Evolutionary conservation across 1,139 yeast species (phyloP).

Genomic region (Keqinozyma sinolaborantium): DNA sequence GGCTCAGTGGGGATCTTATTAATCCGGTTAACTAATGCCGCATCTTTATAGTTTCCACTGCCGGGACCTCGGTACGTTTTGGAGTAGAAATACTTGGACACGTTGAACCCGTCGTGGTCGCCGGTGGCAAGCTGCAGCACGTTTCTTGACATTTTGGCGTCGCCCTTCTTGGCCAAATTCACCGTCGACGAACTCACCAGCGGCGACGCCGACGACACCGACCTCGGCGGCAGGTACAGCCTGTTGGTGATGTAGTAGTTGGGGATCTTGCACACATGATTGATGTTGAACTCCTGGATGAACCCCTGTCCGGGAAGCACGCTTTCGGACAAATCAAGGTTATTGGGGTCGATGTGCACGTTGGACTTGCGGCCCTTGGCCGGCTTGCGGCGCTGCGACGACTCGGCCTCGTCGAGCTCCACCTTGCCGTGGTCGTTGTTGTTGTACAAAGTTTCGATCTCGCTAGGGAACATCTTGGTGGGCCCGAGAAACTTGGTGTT

Average conservation of each 20-base stretch:
- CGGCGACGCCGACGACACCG: constrained; percentile 1
- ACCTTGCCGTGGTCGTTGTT: constrained; percentile 26
- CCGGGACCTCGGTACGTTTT: constrained; percentile 46
- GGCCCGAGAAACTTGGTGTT: constrained; percentile 16
- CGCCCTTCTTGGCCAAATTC: constrained; percentile 8
- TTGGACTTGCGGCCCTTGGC: constrained; percentile 29
- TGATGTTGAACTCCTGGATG: constrained; percentile 41
- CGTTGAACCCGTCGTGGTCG: constrained; percentile 30
- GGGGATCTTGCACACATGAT: constrained; percentile 41
- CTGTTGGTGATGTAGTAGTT: constrained; percentile 37
- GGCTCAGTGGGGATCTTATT: constrained; percentile 20
- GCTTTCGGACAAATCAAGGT: constrained; percentile 36
- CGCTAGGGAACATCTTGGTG: constrained; percentile 28
- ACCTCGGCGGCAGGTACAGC: constrained; percentile 12
- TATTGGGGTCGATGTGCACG: constrained; percentile 36
- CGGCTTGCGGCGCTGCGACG: constrained; percentile 18
- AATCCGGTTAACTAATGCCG: constrained; percentile 38
- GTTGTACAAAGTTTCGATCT: constrained; percentile 27
- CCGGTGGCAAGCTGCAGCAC: constrained; percentile 34
- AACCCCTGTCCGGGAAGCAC: constrained; percentile 46
- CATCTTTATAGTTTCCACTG: constrained; percentile 46
- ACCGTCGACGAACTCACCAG: constrained; percentile 4
- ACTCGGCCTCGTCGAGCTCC: constrained; percentile 14
- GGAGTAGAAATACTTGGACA: constrained; percentile 37
- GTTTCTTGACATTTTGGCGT: constrained; percentile 27